Evolutionary conservation across 139 green algal species (phyloP).

Genomic region (Limnomonas spitsbergensis): DNA sequence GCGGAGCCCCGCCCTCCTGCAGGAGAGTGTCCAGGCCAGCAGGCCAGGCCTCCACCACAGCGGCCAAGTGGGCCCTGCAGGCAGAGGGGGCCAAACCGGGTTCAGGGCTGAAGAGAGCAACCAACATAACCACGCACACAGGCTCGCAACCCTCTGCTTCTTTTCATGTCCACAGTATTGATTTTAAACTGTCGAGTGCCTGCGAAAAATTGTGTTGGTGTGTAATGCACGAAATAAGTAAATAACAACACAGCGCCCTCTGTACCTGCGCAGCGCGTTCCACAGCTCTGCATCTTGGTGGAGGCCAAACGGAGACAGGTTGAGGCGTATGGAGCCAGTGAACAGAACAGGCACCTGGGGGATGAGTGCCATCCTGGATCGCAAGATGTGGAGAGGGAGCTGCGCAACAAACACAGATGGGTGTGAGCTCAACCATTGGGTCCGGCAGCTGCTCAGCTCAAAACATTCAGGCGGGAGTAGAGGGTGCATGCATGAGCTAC

Average conservation of each 20-base stretch:
- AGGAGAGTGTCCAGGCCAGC: constrained; percentile 52
- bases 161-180: too few relatives aligned
- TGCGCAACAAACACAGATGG: background rate
- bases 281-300: constrained; percentile 66
- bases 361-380: constrained; percentile 18
- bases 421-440: too few relatives aligned
- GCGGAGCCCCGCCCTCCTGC: constrained; percentile 79
- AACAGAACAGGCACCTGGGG: constrained; percentile 89
- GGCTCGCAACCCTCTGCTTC: too few relatives aligned
- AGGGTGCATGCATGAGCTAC: too few relatives aligned
- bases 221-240: too few relatives aligned
- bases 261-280: constrained; percentile 47
- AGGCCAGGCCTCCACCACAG: constrained; percentile 47
- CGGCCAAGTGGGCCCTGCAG: constrained; percentile 29
- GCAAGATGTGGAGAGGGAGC: constrained; percentile 7
- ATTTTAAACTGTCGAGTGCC: too few relatives aligned
- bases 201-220: too few relatives aligned
- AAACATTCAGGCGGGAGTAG: too few relatives aligned
- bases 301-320: constrained; percentile 82
- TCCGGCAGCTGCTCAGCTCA: too few relatives aligned
- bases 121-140: too few relatives aligned
- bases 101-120: background rate
- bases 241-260: too few relatives aligned
- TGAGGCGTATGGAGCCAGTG: constrained; percentile 74
- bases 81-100: background rate